A percentile compares a stretch with the other conserved stretches of the same genome.
Evolutionary conservation across 805 yeast genomes (phyloP).

Genomic region (Cyberlindnera euphorbiae): DNA sequence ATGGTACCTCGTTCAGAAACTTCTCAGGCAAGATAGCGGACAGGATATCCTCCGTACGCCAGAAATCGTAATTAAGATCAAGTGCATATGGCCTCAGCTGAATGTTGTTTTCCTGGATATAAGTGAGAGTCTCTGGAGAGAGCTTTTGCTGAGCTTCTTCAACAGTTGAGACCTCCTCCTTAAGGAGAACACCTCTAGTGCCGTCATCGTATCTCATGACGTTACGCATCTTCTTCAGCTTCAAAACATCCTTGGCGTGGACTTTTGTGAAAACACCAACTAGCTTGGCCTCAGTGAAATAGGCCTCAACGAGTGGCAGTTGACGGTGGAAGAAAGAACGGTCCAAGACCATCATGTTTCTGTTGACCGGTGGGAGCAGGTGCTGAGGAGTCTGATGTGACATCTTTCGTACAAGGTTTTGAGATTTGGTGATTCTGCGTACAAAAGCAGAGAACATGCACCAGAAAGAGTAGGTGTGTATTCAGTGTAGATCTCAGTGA

Average conservation of each 20-base stretch:
- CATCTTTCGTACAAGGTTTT: conserved; percentile 1
- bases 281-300: conserved; percentile 60
- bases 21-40: conserved; percentile 71
- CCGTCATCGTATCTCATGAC: conserved; percentile 43
- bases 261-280: conserved; percentile 47
- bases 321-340: conserved; percentile 53
- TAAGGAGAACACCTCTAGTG: conserved; percentile 47
- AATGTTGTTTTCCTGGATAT: conserved; percentile 44
- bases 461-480: too few relatives aligned
- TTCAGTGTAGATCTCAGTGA: too few relatives aligned
- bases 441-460: too few relatives aligned
- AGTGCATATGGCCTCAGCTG: conserved; percentile 49
- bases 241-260: conserved; percentile 56
- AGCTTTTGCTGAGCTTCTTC: conserved; percentile 36
- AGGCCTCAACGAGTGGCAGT: conserved; percentile 62
- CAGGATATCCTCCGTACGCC: conserved; percentile 88
- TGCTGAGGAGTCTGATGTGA: conserved; percentile 8
- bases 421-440: neutral
- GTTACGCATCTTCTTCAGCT: conserved; percentile 65
- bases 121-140: conserved; percentile 37
- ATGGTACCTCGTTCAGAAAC: conserved; percentile 67
- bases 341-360: conserved; percentile 64
- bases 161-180: conserved; percentile 41
- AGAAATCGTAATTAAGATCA: conserved; percentile 63
- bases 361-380: conserved; percentile 59